Percentiles rank a stretch among this genome's conserved stretches.
Evolutionary conservation across 2,329 filamentous ascomycete species (phyloP).

Genomic region (Cadophora gregata): DNA sequence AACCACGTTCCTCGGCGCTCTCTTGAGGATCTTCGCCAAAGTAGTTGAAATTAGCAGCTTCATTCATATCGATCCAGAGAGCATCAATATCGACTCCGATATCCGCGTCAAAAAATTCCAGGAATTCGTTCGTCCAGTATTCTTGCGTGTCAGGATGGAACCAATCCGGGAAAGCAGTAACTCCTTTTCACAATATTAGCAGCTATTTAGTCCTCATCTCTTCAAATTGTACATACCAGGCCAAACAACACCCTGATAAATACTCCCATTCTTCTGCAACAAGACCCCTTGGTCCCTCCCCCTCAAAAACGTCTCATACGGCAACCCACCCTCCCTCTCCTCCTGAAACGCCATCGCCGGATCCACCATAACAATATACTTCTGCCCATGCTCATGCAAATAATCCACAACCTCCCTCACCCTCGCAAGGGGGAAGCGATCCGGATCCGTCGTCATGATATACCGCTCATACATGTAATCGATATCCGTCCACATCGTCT

Average conservation of each 20-base stretch:
- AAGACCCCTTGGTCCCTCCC: not conserved
- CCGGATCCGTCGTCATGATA: slow-evolving; percentile 50
- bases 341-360: slow-evolving; percentile 61
- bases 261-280: slow-evolving; percentile 57
- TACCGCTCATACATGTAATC: slow-evolving; percentile 63
- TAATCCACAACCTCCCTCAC: slow-evolving; percentile 70
- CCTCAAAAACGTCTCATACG: slow-evolving; percentile 54
- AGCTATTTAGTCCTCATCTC: not conserved
- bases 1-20: slow-evolving; percentile 48
- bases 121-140: slow-evolving; percentile 76
- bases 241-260: slow-evolving; percentile 76
- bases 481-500: slow-evolving; percentile 73
- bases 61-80: slow-evolving; percentile 78
- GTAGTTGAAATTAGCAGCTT: slow-evolving; percentile 58
- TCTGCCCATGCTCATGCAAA: slow-evolving; percentile 69
- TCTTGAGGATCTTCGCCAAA: slow-evolving; percentile 55
- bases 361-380: slow-evolving; percentile 82
- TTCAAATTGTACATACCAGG: slow-evolving; percentile 47
- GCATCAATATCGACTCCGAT: slow-evolving; percentile 77
- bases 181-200: slow-evolving; percentile 52
- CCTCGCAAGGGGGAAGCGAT: slow-evolving; percentile 64
- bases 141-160: slow-evolving; percentile 67
- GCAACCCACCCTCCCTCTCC: slow-evolving; percentile 43
- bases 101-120: slow-evolving; percentile 65
- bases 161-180: slow-evolving; percentile 76